Evolutionary conservation across 2,329 filamentous ascomycete species (phyloP), one percentile per base, ranked within the genome.

Genomic region (Cercospora citrullina): DNA sequence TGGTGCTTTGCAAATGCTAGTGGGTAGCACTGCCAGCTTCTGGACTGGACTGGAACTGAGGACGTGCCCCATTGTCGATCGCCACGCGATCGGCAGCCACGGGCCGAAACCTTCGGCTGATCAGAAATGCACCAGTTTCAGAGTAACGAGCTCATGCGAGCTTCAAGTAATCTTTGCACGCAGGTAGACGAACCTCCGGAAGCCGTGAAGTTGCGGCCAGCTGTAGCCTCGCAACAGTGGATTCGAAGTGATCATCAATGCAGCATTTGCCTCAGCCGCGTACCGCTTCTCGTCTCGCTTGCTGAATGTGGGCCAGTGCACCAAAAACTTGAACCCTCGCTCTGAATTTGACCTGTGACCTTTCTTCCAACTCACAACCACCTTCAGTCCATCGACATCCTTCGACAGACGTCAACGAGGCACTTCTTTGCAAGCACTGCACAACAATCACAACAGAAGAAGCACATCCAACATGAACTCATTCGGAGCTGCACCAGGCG

Each of bases 391-490:
- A 42, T 33, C 26, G 16, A 33, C 30, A 51, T 36, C n/a, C 30
- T 31, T 58, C 64, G 62, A 68, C 68, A 62, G 18, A 60, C 59
- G 64, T 42, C 33, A 65, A 42, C 39, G n/a, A 53, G 30, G 33
- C 45, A 18, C 53, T 55, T 21, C 36, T 51, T 30, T 28, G 53
- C 53, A 58, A 30, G 26, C 5, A 30, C 65, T 26, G n/a, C 53
- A 30, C 16, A 21, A 30, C 57, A 68, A 48, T 45, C 21, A 63
- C 67, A 61, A 51, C 48, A 73, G 64, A 57, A 57, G 64, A 57
- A 57, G 64, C 48, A 65, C 33, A 45, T 72, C 31, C 53, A 60
- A 48, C 39, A 86, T 86, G 84, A 84, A 86, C 73, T 83, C 80
- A 73, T 81, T 81, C 68, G 73, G 70, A 73, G 72, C 68, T 66